Base-by-base conservation (phyloP, 805 yeast genomes). In the Nakazawaea siamensis region DNA sequence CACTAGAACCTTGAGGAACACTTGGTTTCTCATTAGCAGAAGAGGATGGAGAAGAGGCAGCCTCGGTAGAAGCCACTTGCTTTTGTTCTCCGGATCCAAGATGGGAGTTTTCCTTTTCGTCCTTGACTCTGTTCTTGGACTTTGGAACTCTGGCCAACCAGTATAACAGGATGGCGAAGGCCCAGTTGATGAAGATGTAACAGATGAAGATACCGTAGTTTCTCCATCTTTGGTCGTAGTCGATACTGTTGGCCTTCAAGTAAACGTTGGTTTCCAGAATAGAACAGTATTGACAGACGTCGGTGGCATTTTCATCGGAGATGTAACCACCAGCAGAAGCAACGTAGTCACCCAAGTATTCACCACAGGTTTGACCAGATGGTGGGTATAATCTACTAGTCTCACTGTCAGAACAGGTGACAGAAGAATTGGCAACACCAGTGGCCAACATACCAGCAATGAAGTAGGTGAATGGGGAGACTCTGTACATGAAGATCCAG, bases 401-500 rank as follows among this genome's bases (percentile, higher is more conserved):
- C 51, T 80, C 87, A 27, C 49, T 50, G 2, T 42, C 43, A 2
- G 74, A 35, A 55, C 87, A 80, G 0, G 38, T 39, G 30, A 77
- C 72, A 0, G 46, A 35, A 6, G 61, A 59, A 40, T 66, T 66
- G 29, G 76, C 80, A 44, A 78, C 56, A 43, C 76, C 82, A 34
- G 70, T 60, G 27, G 74, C 57, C 37, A 79, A 52, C 46, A 73
- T 54, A 28, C 74, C 77, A 14, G 65, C 59, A 35, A 81, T 60
- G 59, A 79, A 66, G 46, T 80, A 82, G 1, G 86, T 76, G 43
- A 79, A 60, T 13, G 92, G 90, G 17, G 80, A 73, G 14, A 64
- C 69, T 51, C 87, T 65, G 64, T 80, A 81, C 85, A 81, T 76
- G 65, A 80, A 81, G 29, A 69, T 62, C 87, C 88, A 74, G 65